These are phyloP conservation scores for Artemisia argyi DNA, from an alignment of 129 eudicot species.

Conservation along the genomic window DNA sequence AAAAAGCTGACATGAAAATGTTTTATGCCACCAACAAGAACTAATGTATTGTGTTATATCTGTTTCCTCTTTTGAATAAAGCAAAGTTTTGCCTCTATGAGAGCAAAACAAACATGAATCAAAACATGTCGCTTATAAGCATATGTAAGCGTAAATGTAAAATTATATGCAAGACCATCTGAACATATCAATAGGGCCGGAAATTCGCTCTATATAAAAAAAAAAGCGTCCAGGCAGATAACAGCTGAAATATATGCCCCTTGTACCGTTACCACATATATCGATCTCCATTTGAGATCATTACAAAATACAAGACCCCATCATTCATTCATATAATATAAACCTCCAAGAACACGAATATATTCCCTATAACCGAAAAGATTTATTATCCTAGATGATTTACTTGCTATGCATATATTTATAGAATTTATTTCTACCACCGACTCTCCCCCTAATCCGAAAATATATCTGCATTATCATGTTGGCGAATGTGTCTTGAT, in stretches of 20 bases:
- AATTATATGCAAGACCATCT: too few species aligned
- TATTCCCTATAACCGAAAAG: conserved; percentile 7
- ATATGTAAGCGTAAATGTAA: too few species aligned
- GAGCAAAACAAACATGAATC: too few species aligned
- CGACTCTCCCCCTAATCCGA: conserved; percentile 21
- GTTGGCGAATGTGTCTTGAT: conserved; percentile 56
- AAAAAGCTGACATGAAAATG: background rate
- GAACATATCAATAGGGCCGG: background rate
- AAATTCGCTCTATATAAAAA: background rate
- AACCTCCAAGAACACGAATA: conserved; percentile 21
- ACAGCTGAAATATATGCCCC: background rate
- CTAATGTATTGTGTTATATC: background rate
- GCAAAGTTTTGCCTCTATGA: too few species aligned
- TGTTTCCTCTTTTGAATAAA: conserved; percentile 1
- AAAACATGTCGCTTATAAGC: too few species aligned
- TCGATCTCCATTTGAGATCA: conserved; percentile 20
- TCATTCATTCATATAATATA: conserved; percentile 4
- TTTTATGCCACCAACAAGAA: background rate
- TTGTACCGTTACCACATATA: background rate
- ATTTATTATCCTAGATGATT: conserved; percentile 20
- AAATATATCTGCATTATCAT: conserved; percentile 24
- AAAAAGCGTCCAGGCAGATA: background rate
- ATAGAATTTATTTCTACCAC: conserved; percentile 22
- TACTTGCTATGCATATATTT: conserved; percentile 22
- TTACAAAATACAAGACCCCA: conserved; percentile 16